phyloP scores from a whole-genome alignment of 1,284 basidiomycete species.

The Pseudozyma sp. region DNA sequence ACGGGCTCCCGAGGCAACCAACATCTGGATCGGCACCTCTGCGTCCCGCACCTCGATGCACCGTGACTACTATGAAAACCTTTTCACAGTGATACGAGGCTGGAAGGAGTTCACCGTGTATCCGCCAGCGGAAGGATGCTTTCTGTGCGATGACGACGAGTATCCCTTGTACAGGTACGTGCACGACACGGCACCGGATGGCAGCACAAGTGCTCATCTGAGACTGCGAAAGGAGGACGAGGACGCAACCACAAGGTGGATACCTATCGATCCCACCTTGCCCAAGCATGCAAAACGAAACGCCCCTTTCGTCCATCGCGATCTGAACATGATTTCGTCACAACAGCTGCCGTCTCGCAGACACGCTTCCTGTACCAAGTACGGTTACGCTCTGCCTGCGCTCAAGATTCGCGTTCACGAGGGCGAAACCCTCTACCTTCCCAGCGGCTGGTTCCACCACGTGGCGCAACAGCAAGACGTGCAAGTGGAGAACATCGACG shows the following conservation, averaged over 20 bases:
- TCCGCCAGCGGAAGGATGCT: conserved; percentile 54
- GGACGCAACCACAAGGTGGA: conserved; percentile 54
- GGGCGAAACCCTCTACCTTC: conserved; percentile 60
- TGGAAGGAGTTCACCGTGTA: conserved; percentile 61
- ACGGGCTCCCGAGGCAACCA: conserved; percentile 55
- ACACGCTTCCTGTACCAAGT: conserved; percentile 30
- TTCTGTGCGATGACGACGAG: conserved; percentile 54
- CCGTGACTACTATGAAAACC: conserved; percentile 64
- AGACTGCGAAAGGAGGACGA: conserved; percentile 16
- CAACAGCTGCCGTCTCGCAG: not conserved
- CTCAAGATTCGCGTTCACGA: conserved; percentile 56
- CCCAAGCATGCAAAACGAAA: conserved; percentile 45
- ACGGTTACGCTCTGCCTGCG: conserved; percentile 48
- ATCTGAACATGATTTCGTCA: conserved; percentile 15
- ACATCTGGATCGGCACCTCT: conserved; percentile 61
- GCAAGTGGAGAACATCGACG: conserved; percentile 13
- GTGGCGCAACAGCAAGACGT: conserved; percentile 57
- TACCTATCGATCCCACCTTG: conserved; percentile 55
- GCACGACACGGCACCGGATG: not conserved
- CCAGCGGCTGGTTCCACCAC: conserved; percentile 63
- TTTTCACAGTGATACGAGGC: conserved; percentile 59
- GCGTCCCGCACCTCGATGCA: conserved; percentile 47
- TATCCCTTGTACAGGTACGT: conserved; percentile 24
- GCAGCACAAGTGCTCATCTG: conserved; percentile 3
- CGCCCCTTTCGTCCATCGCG: conserved; percentile 33